These are phyloP conservation scores for Amorphotheca resinae DNA, from an alignment of 495 filamentous ascomycete genomes.

Conservation along the genomic window DNA sequence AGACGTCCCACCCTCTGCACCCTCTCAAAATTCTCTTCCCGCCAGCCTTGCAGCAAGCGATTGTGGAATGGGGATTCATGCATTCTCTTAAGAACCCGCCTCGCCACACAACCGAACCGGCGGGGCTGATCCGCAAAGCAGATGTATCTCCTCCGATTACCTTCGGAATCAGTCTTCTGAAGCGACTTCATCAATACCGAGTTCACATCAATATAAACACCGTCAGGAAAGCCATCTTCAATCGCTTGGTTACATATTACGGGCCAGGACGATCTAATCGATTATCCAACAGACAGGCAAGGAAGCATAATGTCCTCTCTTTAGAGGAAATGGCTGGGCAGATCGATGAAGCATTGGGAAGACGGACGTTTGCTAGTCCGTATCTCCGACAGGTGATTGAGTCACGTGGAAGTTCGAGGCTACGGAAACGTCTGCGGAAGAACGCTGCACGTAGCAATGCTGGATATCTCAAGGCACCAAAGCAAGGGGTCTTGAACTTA, in stretches of 20 bases:
- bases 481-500: too few species aligned
- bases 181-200: constrained; percentile 32
- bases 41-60: constrained; percentile 31
- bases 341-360: constrained; percentile 12
- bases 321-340: constrained; percentile 5
- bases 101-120: background rate
- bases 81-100: constrained; percentile 21
- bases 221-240: constrained; percentile 32
- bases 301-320: background rate
- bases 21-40: constrained; percentile 29
- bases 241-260: constrained; percentile 40
- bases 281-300: constrained; percentile 19
- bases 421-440: background rate
- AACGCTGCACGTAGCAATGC: background rate
- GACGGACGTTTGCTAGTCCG: background rate
- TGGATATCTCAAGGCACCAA: too few species aligned
- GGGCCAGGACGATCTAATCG: constrained; percentile 25
- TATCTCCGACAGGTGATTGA: background rate
- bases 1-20: constrained; percentile 16
- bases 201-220: constrained; percentile 26
- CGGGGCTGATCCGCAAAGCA: background rate
- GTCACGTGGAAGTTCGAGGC: background rate
- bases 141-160: constrained; percentile 18
- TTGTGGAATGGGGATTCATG: constrained; percentile 49
- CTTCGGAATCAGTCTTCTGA: constrained; percentile 39